phyloP scores from a whole-genome alignment of 208 protist genomes.

The Sergeia podlipaevii region DNA sequence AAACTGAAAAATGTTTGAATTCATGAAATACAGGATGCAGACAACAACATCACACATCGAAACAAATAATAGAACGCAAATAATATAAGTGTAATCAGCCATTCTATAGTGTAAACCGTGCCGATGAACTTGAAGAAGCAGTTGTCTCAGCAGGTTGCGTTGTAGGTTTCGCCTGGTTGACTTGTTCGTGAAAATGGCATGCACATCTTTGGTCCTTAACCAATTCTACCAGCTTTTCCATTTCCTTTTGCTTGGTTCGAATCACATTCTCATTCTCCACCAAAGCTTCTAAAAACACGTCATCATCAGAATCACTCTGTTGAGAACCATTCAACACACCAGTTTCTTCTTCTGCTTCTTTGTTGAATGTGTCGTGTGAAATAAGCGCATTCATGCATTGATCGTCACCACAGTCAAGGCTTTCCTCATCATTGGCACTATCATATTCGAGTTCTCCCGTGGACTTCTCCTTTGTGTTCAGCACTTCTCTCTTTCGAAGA shows the following conservation, averaged over 20 bases:
- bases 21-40: not conserved
- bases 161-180: not conserved
- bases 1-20: not conserved
- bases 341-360: not conserved
- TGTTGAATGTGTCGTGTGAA: not conserved
- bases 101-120: constrained; percentile 4
- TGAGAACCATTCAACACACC: not conserved
- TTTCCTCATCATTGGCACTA: not conserved
- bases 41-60: not conserved
- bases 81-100: not conserved
- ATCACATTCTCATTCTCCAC: constrained; percentile 39
- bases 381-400: constrained; percentile 1
- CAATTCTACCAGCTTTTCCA: constrained; percentile 17
- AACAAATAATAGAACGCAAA: constrained; percentile 1
- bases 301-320: constrained; percentile 10
- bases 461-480: not conserved
- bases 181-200: constrained; percentile 14
- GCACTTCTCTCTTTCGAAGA: not conserved
- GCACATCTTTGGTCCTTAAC: constrained; percentile 25
- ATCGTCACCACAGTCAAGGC: constrained; percentile 11
- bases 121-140: not conserved
- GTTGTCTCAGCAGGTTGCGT: not conserved
- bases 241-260: constrained; percentile 18
- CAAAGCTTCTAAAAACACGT: constrained; percentile 34
- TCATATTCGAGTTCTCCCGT: too few relatives aligned